Evolutionary conservation across 805 yeast species (phyloP).

Genomic region (Wickerhamiella galacta): DNA sequence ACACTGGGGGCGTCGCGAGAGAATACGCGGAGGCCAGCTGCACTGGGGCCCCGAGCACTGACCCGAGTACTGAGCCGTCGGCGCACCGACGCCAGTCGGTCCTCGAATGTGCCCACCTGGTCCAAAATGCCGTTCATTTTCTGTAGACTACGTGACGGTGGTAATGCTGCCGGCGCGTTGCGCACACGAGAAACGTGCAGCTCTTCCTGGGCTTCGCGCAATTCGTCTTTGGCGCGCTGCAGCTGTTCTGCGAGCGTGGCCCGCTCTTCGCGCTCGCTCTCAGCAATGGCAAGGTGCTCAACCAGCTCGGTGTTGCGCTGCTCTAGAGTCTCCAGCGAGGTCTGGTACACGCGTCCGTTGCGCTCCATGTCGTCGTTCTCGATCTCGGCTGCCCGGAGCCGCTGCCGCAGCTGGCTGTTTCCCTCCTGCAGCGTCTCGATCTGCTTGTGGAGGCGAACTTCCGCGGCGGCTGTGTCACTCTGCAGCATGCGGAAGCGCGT

Average conservation of each 20-base stretch:
- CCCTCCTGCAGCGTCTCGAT: conserved; percentile 17
- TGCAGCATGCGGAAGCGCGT: conserved; percentile 16
- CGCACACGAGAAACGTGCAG: conserved; percentile 5
- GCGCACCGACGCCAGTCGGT: conserved; percentile 15
- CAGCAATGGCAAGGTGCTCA: conserved; percentile 27
- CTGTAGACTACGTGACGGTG: conserved; percentile 14
- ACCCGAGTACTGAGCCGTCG: neutral
- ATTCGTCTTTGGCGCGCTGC: conserved; percentile 21
- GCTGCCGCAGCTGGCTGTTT: conserved; percentile 18
- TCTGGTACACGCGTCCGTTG: conserved; percentile 23
- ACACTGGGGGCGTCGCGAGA: too few species aligned
- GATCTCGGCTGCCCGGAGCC: conserved; percentile 28
- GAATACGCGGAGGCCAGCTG: too few species aligned
- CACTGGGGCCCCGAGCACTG: too few species aligned
- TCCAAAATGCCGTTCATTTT: conserved; percentile 19
- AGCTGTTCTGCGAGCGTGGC: conserved; percentile 14
- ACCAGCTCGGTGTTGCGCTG: conserved; percentile 22
- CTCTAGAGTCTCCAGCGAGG: conserved; percentile 23
- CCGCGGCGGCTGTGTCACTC: conserved; percentile 6
- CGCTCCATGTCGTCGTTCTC: conserved; percentile 30
- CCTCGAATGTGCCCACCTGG: conserved; percentile 16
- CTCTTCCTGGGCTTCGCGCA: conserved; percentile 22
- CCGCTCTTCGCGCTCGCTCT: conserved; percentile 22
- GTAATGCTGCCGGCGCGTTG: neutral
- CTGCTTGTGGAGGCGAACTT: conserved; percentile 2